Conservation (phyloP, 2,329 filamentous ascomycete genomes). For the Sodiomyces alkalinus region DNA sequence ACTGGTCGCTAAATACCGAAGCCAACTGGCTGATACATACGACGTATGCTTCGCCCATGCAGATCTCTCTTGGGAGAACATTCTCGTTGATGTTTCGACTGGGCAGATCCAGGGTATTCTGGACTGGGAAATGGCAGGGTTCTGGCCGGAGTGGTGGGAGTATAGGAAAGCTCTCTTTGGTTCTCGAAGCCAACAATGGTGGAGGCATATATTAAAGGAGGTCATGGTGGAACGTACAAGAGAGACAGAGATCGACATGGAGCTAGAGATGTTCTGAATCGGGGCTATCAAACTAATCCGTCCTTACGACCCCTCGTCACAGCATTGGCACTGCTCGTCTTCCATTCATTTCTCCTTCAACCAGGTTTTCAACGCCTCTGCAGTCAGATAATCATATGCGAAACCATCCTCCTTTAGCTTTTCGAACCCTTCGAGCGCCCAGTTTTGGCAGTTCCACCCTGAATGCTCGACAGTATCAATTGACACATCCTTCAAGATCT, state of each 20-base stretch:
- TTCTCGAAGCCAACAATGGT: constrained; percentile 6
- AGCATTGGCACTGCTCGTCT: no score
- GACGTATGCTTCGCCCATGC: constrained; percentile 1
- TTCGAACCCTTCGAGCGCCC: no score
- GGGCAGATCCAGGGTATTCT: constrained; percentile 1
- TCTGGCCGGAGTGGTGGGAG: constrained; percentile 11
- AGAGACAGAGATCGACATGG: constrained; percentile 7
- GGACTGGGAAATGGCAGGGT: constrained; percentile 8
- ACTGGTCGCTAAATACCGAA: constrained; percentile 5
- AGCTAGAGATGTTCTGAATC: constrained; percentile 7
- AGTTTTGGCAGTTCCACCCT: no score
- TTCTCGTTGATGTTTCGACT: constrained; percentile 1
- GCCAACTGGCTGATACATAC: constrained; percentile 2
- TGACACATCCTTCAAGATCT: no score
- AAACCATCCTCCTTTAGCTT: no score
- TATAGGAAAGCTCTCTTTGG: constrained; percentile 9
- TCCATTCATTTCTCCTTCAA: no score
- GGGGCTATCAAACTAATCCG: constrained; percentile 4
- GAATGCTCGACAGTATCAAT: no score
- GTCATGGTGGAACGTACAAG: constrained; percentile 5
- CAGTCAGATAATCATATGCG: no score
- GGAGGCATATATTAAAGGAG: constrained; percentile 5
- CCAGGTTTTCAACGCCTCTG: no score
- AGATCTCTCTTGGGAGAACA: constrained; percentile 2
- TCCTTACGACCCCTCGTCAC: no score